phyloP scores from a whole-genome alignment of 352 stramenopile species.

The Vaucheria bursata region DNA sequence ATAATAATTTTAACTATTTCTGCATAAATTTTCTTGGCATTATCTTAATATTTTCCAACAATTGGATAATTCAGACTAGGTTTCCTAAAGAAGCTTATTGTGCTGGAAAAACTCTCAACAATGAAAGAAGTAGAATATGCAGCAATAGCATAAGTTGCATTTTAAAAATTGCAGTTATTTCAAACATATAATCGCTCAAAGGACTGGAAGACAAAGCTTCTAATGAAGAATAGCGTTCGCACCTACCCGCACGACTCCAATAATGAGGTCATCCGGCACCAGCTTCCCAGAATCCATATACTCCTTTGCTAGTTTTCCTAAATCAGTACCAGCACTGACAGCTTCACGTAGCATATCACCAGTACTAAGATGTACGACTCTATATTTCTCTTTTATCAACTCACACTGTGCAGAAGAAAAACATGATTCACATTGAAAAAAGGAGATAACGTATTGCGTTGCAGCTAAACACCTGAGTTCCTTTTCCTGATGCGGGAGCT shows the following conservation, averaged over 20 bases:
- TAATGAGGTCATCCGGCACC: constrained; percentile 66
- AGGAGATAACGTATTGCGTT: too few species aligned
- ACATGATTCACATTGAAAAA: too few species aligned
- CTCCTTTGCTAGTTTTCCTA: constrained; percentile 55
- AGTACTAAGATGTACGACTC: constrained; percentile 81
- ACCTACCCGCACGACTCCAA: constrained; percentile 49
- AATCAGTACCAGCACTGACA: constrained; percentile 59
- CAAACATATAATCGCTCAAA: neutral
- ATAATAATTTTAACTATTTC: neutral
- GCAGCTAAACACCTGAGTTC: constrained; percentile 79
- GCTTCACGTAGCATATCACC: constrained; percentile 81
- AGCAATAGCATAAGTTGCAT: neutral
- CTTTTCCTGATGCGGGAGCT: constrained; percentile 83
- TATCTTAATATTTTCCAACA: too few species aligned
- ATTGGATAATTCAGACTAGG: too few species aligned
- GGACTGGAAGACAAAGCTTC: neutral
- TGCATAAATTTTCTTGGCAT: too few species aligned
- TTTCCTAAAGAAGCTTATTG: too few species aligned
- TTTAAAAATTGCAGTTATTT: too few species aligned
- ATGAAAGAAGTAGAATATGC: neutral
- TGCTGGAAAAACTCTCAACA: too few species aligned
- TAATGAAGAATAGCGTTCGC: too few species aligned
- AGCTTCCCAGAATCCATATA: constrained; percentile 64
- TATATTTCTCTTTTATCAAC: constrained; percentile 55
- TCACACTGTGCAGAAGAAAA: too few species aligned